Base-by-base conservation (phyloP, 768 basidiomycete species). In the Suillus subluteus region DNA sequence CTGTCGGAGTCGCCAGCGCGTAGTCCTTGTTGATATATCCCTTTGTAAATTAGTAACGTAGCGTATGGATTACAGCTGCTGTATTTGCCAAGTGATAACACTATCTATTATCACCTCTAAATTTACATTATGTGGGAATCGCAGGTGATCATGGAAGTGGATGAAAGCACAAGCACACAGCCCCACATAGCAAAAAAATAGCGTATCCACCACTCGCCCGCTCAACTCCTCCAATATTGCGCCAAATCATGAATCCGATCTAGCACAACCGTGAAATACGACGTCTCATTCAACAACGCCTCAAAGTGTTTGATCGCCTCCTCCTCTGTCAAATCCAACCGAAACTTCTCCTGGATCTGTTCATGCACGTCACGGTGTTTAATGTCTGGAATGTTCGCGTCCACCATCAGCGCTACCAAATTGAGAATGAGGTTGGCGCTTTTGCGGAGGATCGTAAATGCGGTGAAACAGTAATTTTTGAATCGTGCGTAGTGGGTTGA, bases 271-370 rank as follows among this genome's bases (percentile, higher is more conserved):
- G 96, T 93, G 69, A 98, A 87, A 76, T 98, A 96, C 35, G 92
- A 95, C 3, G 94, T 98, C 76, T 99, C 96, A 74, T 97, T 98
- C 67, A 99, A 79, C 59, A 99, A 75, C 8, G 89, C 86, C 80
- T 99, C 96, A 73, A 99, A 98, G 74, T 97, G 94, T 79, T 98
- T 95, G 79, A 98, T 96, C 3, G 98, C 97, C 75, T 98, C 94
- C 77, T 98, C 96, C 77, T 99, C 97, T 6, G 92, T 94, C 48
- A 99, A 83, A 76, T 98, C 94, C 62, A 98, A 80, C 67, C 95
- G 85, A 80, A 99, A 99, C 80, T 98, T 99, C 73, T 98, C 97
- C 72, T 98, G 95, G 32, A 99, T 89, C 79, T 98, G 90, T 69
- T 91, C 90, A 71, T 92, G 90, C 3, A 94, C 91, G 72, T 92